Evolutionary conservation across 176 grass and related monocot genomes (phyloP).

Genomic region (sorghum (Sorghum bicolor)): DNA sequence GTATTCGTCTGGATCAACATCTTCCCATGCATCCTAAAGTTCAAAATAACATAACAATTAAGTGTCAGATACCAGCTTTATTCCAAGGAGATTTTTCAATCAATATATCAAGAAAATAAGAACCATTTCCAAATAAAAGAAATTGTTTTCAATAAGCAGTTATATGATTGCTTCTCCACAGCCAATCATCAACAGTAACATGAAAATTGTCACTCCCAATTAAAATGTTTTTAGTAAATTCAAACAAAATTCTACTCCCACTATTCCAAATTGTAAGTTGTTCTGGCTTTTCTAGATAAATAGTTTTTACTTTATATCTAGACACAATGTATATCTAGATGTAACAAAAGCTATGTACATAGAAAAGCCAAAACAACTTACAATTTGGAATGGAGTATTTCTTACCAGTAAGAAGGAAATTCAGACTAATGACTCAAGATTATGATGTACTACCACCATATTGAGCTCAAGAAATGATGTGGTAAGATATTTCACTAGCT

Average conservation of each 20-base stretch:
- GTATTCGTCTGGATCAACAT: slow-evolving; percentile 91
- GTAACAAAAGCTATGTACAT: too few species aligned
- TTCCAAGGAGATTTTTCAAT: not conserved
- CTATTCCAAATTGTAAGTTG: not conserved
- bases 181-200: not conserved
- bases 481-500: not conserved
- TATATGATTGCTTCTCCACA: not conserved
- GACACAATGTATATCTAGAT: too few species aligned
- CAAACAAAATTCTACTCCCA: not conserved
- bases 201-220: not conserved
- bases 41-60: slow-evolving; percentile 1
- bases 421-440: not conserved
- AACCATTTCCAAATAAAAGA: not conserved
- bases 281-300: too few species aligned
- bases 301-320: too few species aligned
- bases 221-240: not conserved
- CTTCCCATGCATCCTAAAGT: slow-evolving; percentile 85
- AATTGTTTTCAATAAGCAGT: not conserved
- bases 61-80: slow-evolving; percentile 11
- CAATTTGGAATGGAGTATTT: not conserved
- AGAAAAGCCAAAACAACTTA: too few species aligned
- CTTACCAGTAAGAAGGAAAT: not conserved
- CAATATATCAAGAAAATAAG: not conserved
- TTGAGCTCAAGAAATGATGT: not conserved
- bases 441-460: not conserved